phyloP scores from a whole-genome alignment of 2,329 filamentous ascomycete species.

The Emericellopsis cladophorae region DNA sequence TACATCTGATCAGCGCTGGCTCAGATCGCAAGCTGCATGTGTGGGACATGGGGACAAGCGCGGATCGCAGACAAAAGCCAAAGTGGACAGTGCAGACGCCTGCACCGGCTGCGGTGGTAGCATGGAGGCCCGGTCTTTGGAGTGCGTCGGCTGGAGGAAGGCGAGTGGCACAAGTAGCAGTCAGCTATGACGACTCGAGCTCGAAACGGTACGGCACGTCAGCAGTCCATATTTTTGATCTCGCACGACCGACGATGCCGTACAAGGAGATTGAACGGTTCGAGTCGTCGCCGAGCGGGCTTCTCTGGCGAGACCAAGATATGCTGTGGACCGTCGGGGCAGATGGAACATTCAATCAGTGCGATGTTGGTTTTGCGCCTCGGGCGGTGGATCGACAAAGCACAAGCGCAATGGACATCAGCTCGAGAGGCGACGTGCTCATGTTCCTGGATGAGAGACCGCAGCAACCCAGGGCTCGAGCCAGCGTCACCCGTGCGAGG shows the following conservation, averaged over 20 bases:
- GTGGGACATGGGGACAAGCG: constrained; percentile 49
- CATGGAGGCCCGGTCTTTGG: constrained; percentile 54
- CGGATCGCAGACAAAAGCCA: constrained; percentile 51
- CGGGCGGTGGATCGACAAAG: constrained; percentile 50
- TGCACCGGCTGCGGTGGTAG: constrained; percentile 43
- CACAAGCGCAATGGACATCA: constrained; percentile 49
- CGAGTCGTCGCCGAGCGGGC: constrained; percentile 39
- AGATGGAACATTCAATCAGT: constrained; percentile 51
- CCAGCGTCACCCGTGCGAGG: constrained; percentile 18
- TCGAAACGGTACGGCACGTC: constrained; percentile 41
- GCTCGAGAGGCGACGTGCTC: constrained; percentile 43
- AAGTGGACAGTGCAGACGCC: constrained; percentile 49
- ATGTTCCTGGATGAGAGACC: constrained; percentile 50
- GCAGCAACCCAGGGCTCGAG: constrained; percentile 27
- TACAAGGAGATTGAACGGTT: constrained; percentile 54
- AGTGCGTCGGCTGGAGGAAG: constrained; percentile 49
- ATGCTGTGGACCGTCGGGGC: constrained; percentile 53
- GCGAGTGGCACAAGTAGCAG: constrained; percentile 47
- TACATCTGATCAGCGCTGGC: constrained; percentile 51
- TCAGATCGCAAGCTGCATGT: constrained; percentile 49
- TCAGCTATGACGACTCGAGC: constrained; percentile 46
- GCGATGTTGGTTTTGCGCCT: constrained; percentile 51
- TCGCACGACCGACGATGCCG: constrained; percentile 54
- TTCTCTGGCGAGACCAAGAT: constrained; percentile 54
- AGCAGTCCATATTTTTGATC: constrained; percentile 53